Evolutionary conservation across 176 grass and related monocot genomes (phyloP).

Genomic region (Hordeum marinum): DNA sequence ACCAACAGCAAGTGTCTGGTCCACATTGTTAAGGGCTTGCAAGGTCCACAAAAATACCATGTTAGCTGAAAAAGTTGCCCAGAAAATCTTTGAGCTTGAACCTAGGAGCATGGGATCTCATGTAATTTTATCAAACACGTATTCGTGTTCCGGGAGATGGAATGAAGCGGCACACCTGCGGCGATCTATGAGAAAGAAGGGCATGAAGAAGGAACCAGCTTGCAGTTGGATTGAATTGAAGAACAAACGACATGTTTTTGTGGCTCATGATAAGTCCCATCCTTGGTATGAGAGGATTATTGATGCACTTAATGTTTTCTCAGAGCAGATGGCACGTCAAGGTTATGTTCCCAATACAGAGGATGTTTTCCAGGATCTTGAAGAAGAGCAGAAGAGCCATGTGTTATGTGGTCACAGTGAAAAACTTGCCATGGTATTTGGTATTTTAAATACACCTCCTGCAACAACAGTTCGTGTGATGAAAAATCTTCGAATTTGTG

Average conservation of each 20-base stretch:
- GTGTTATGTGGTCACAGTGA: constrained; percentile 76
- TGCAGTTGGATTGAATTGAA: constrained; percentile 81
- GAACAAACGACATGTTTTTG: constrained; percentile 54
- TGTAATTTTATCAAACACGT: constrained; percentile 65
- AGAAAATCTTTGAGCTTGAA: constrained; percentile 61
- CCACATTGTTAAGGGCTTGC: constrained; percentile 62
- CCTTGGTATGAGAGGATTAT: constrained; percentile 57
- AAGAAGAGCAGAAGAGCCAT: constrained; percentile 68
- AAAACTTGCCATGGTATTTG: constrained; percentile 74
- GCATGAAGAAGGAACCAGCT: constrained; percentile 67
- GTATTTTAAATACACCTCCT: constrained; percentile 61
- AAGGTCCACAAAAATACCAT: constrained; percentile 53
- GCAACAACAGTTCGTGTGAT: constrained; percentile 56
- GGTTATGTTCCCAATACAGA: constrained; percentile 63
- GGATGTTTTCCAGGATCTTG: constrained; percentile 65
- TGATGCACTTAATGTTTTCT: constrained; percentile 50
- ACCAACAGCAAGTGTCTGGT: constrained; percentile 70
- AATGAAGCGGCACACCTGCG: constrained; percentile 53
- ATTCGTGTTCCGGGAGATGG: constrained; percentile 69
- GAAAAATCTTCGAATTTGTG: constrained; percentile 72
- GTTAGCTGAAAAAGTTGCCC: constrained; percentile 57
- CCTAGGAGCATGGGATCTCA: constrained; percentile 54
- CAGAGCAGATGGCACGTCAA: constrained; percentile 51
- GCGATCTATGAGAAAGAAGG: constrained; percentile 54
- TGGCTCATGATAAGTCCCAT: constrained; percentile 66